Base-by-base conservation (phyloP, 768 basidiomycete genomes). In the Boletales sp. region DNA sequence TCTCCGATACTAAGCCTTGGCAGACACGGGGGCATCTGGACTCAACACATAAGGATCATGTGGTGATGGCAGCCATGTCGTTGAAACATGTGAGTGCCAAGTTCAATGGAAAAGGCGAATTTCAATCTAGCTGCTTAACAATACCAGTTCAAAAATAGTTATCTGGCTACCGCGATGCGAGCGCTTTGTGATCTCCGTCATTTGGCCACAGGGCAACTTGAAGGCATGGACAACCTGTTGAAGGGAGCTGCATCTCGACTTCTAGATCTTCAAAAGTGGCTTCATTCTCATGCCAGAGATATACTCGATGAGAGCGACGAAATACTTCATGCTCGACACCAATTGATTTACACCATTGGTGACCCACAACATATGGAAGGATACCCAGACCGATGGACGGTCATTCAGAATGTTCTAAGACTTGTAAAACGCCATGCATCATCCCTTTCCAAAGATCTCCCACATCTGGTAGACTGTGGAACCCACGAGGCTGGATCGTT, bases 271-370 rank as follows among this genome's bases (percentile, higher is more conserved):
- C 51, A 52, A 30, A 42, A 34, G 12, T 61, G 57, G 56, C 47
- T 62, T 10, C 30, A 62, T 37, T 50, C 30, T 8, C 36, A 53
- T 13, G 18, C 19, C 17, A 50, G 53, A 8, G 60, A 61, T 43
- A 47, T 61, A 6, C 38, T 61, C 1, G 60, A 61, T n/a, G 60
- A 61, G 36, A 55, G 60, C 18, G 60, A 61, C 29, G 60, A 51
- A 15, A 44, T 49, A 19, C 55, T 70, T 59, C 18, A 39, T 11
- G 11, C 38, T 19, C 38, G 38, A 1, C 21, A 13, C 13, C 43
- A 44, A 3, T 24, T 44, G 11, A 44, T 35, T 14, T 44, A 44
- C 10, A 44, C 43, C 4, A n/a, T 35, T 2, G 43, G 43, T 8
- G 32, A 13, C 19, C 13, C 32, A 10, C 43, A 35, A 21, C 43